Percentiles rank a stretch among this genome's conserved stretches.
phyloP scores from a whole-genome alignment of 176 grass and related monocot genomes.

The Oryza brachyantha region DNA sequence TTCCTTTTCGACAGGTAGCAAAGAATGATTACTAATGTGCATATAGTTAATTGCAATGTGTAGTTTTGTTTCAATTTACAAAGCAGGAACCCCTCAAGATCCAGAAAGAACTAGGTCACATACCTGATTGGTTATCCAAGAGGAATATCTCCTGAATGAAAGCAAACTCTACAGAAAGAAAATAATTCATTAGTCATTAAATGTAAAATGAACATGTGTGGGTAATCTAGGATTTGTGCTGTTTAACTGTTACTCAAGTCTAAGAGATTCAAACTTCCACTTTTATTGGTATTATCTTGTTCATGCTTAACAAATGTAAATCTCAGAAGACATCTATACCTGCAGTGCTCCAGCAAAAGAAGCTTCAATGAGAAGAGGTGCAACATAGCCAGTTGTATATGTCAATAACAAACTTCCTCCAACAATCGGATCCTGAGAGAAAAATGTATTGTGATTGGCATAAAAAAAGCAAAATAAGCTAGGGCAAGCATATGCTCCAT shows the following conservation, averaged over 20 bases:
- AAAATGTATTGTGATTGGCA: background rate
- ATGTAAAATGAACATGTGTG: slow-evolving; percentile 4
- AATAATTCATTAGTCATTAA: slow-evolving; percentile 21
- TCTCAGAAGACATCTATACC: slow-evolving; percentile 30
- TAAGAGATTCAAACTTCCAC: slow-evolving; percentile 5
- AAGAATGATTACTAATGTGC: background rate
- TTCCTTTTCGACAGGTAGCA: too few species aligned
- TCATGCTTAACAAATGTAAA: background rate
- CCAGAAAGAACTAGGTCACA: slow-evolving; percentile 25
- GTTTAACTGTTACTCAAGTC: slow-evolving; percentile 2
- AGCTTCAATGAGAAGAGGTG: slow-evolving; percentile 92
- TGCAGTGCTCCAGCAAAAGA: slow-evolving; percentile 97
- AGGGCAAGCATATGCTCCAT: background rate
- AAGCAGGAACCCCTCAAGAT: slow-evolving; percentile 1
- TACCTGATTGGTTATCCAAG: slow-evolving; percentile 99
- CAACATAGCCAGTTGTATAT: slow-evolving; percentile 93
- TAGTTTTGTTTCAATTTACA: background rate
- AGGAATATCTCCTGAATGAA: slow-evolving; percentile 84
- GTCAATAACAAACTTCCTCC: slow-evolving; percentile 90
- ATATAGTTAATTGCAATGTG: background rate
- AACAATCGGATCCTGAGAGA: slow-evolving; percentile 75
- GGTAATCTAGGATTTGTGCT: background rate
- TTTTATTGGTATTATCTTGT: slow-evolving; percentile 15
- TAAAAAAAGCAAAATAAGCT: background rate
- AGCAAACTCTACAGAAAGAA: slow-evolving; percentile 68